These are phyloP conservation scores for Epithele typhae DNA, from an alignment of 768 basidiomycete genomes.

Conservation along the genomic window DNA sequence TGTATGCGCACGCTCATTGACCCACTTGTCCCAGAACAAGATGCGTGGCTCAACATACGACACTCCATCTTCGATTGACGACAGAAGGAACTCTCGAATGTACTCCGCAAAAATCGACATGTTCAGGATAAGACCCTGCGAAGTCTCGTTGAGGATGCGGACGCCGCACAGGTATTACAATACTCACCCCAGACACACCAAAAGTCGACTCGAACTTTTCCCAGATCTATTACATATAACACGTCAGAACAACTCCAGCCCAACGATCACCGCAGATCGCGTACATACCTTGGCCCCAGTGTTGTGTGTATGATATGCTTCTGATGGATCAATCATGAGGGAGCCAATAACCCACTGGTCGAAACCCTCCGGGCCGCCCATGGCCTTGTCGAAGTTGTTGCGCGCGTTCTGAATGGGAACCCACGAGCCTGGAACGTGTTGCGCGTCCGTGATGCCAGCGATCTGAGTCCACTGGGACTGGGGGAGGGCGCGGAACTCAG, in stretches of 20 bases:
- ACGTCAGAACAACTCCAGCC: too few relatives aligned
- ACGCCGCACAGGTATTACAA: too few relatives aligned
- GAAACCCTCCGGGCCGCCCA: conserved; percentile 64
- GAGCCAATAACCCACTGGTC: conserved; percentile 59
- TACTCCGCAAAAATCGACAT: conserved; percentile 58
- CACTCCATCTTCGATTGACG: conserved; percentile 66
- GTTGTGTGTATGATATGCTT: conserved; percentile 72
- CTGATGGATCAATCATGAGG: conserved; percentile 63
- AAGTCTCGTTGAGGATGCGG: neutral
- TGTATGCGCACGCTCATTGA: too few relatives aligned
- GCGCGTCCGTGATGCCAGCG: conserved; percentile 34
- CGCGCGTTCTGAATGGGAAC: conserved; percentile 52
- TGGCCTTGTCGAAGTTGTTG: conserved; percentile 39
- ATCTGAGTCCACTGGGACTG: conserved; percentile 18
- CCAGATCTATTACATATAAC: too few relatives aligned
- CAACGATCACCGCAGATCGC: too few relatives aligned
- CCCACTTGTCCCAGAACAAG: conserved; percentile 58
- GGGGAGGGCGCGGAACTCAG: conserved; percentile 51
- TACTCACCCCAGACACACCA: conserved; percentile 40
- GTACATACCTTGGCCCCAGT: conserved; percentile 58
- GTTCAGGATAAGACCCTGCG: conserved; percentile 39
- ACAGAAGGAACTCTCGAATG: conserved; percentile 55
- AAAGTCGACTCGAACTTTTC: conserved; percentile 61
- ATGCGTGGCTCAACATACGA: conserved; percentile 67
- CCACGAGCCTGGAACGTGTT: conserved; percentile 48